Evolutionary conservation across 257 asterid species (phyloP).

Genomic region (Fraxinus cuspidata): DNA sequence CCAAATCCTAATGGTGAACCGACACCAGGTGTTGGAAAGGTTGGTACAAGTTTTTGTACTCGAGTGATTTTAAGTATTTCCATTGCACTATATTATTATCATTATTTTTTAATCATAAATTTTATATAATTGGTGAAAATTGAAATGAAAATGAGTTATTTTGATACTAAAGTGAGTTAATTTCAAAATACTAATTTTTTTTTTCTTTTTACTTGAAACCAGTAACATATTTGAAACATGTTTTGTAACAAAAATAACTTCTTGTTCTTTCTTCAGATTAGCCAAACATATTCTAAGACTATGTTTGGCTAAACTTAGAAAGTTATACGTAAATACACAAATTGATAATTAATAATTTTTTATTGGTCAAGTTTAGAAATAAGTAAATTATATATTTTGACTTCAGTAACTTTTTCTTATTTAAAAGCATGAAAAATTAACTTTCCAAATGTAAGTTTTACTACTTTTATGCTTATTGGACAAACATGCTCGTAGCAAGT

Average conservation of each 20-base stretch:
- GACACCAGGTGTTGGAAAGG: conserved; percentile 57
- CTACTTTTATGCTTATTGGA: background rate
- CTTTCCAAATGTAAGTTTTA: background rate
- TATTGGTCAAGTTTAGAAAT: background rate
- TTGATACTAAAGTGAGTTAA: background rate
- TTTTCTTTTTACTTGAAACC: background rate
- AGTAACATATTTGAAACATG: background rate
- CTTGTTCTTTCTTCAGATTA: background rate
- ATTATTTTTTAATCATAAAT: too few species aligned
- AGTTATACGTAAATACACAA: background rate
- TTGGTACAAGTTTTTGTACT: conserved; percentile 8
- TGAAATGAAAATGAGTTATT: background rate
- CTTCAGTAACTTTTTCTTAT: background rate
- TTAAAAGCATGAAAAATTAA: background rate
- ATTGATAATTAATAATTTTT: background rate
- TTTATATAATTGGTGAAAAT: too few species aligned
- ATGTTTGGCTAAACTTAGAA: background rate
- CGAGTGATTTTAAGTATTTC: background rate
- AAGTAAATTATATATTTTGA: background rate
- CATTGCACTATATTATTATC: background rate
- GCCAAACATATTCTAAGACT: background rate
- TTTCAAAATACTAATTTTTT: background rate
- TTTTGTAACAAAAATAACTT: background rate
- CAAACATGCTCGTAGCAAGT: background rate
- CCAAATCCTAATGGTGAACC: conserved; percentile 45